These are phyloP conservation scores for Ophiocordyceps camponoti-saundersi DNA, from an alignment of 2,329 filamentous ascomycete genomes.

Conservation along the genomic window DNA sequence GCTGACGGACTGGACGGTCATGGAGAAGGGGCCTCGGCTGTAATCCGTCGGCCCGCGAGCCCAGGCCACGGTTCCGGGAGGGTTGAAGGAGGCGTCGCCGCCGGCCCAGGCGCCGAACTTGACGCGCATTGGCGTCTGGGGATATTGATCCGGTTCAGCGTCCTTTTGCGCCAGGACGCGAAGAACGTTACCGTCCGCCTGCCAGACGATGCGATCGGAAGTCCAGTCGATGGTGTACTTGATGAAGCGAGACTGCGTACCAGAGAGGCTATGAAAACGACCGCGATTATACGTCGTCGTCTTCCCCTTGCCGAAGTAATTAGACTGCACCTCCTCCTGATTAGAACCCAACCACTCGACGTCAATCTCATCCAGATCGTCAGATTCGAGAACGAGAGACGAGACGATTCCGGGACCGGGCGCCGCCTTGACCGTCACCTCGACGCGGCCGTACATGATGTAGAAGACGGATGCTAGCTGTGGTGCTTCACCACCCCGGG, in stretches of 20 bases:
- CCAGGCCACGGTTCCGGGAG: slow-evolving; percentile 75
- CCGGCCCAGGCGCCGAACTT: slow-evolving; percentile 88
- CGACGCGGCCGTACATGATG: slow-evolving; percentile 95
- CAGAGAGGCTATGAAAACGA: slow-evolving; percentile 51
- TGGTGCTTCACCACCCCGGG: slow-evolving; percentile 64
- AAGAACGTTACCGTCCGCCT: slow-evolving; percentile 60
- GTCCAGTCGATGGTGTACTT: slow-evolving; percentile 93
- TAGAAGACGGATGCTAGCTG: slow-evolving; percentile 85
- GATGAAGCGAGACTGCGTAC: slow-evolving; percentile 60
- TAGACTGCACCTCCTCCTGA: slow-evolving; percentile 67
- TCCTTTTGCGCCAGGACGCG: slow-evolving; percentile 56
- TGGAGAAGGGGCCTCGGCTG: slow-evolving; percentile 64
- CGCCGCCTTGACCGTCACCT: slow-evolving; percentile 70
- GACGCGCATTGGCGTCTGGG: slow-evolving; percentile 89
- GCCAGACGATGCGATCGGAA: slow-evolving; percentile 68
- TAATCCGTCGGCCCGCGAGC: slow-evolving; percentile 78
- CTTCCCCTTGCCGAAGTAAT: slow-evolving; percentile 91
- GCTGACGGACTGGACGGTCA: slow-evolving; percentile 61
- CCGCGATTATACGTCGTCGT: slow-evolving; percentile 77
- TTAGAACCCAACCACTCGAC: slow-evolving; percentile 87
- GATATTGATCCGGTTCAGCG: slow-evolving; percentile 61
- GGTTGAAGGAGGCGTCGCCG: slow-evolving; percentile 60
- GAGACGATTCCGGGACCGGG: slow-evolving; percentile 86
- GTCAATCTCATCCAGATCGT: slow-evolving; percentile 89
- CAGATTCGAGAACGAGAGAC: slow-evolving; percentile 79